Conservation (phyloP, 257 asterid species). For the Plantago ovata region DNA sequence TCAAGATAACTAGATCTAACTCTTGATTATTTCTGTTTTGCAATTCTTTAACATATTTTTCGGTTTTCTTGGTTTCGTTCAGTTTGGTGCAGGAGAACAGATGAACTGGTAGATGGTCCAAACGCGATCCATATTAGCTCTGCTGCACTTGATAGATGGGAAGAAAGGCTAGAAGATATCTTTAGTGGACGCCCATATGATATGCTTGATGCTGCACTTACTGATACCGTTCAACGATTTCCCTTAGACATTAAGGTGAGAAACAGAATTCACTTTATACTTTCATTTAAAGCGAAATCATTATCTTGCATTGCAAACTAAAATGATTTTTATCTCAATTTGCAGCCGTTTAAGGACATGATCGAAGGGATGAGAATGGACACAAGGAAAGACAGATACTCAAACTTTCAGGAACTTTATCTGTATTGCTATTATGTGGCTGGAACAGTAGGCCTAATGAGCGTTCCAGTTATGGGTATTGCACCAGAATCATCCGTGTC, state of each 20-base stretch:
- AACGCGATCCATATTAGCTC: constrained; percentile 48
- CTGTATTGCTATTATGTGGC: constrained; percentile 77
- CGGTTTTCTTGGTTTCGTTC: constrained; percentile 2
- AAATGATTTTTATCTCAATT: neutral
- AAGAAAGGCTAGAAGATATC: constrained; percentile 62
- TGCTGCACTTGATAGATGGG: constrained; percentile 71
- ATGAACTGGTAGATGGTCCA: constrained; percentile 85
- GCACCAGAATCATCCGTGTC: constrained; percentile 61
- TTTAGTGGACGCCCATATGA: constrained; percentile 70
- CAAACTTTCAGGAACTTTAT: constrained; percentile 60
- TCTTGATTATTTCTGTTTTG: neutral
- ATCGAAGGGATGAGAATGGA: constrained; percentile 94
- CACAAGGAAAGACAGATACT: constrained; percentile 50
- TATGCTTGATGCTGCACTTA: constrained; percentile 74
- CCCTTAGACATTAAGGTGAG: constrained; percentile 72
- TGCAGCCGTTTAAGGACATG: constrained; percentile 83
- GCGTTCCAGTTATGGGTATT: constrained; percentile 85
- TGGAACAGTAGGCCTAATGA: constrained; percentile 83
- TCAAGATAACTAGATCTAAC: neutral
- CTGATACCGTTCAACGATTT: constrained; percentile 61
- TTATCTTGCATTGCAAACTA: neutral
- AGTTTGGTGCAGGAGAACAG: constrained; percentile 92
- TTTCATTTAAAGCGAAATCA: neutral
- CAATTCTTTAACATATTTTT: neutral
- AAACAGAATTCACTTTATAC: neutral